phyloP scores from a whole-genome alignment of 331 rosid species.

The Saraca asoca region DNA sequence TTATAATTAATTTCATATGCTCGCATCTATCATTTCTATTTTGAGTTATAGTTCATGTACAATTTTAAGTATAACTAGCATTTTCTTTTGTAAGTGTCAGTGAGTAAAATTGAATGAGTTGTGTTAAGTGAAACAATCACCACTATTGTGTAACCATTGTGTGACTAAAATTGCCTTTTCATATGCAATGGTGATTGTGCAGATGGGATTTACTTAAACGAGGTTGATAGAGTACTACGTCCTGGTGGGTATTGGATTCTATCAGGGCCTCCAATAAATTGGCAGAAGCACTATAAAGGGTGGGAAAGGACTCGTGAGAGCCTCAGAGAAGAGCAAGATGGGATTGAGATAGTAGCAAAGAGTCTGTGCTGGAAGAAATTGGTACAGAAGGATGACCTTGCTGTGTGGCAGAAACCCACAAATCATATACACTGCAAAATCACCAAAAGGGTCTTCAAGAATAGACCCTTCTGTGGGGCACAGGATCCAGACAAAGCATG shows the following conservation, averaged over 20 bases:
- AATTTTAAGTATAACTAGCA: too few relatives aligned
- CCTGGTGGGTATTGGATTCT: constrained; percentile 98
- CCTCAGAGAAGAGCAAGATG: constrained; percentile 66
- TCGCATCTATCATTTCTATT: too few relatives aligned
- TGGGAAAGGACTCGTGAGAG: constrained; percentile 78
- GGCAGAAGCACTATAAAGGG: constrained; percentile 76
- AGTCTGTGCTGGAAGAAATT: constrained; percentile 91
- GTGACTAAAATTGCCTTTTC: too few relatives aligned
- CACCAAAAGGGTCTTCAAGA: constrained; percentile 63
- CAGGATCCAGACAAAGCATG: constrained; percentile 84
- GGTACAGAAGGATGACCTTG: constrained; percentile 66
- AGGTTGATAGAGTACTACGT: constrained; percentile 78
- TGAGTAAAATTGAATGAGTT: too few relatives aligned
- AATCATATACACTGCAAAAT: constrained; percentile 75
- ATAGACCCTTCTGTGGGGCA: constrained; percentile 60
- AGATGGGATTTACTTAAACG: constrained; percentile 81
- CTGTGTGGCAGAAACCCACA: constrained; percentile 91
- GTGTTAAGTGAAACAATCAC: too few relatives aligned
- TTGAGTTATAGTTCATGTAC: too few relatives aligned
- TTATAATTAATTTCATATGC: too few relatives aligned
- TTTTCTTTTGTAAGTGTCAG: too few relatives aligned
- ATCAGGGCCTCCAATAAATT: constrained; percentile 95
- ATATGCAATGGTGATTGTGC: constrained; percentile 26
- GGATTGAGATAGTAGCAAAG: constrained; percentile 72
- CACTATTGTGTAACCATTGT: too few relatives aligned